Evolutionary conservation across 768 basidiomycete genomes (phyloP).

Genomic region (Boletus tomentosulus): DNA sequence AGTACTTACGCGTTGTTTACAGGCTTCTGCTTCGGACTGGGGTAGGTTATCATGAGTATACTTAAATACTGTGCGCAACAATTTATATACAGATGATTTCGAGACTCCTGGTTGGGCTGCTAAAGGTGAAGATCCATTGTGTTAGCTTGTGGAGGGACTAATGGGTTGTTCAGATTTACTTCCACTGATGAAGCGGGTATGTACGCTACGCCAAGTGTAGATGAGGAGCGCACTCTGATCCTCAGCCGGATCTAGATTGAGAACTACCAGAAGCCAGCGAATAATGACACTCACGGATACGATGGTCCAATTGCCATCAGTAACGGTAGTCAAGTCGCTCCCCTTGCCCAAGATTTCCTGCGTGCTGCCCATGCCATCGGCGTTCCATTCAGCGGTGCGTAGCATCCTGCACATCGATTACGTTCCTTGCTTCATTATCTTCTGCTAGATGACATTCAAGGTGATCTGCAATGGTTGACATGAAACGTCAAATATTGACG

Average conservation of each 20-base stretch:
- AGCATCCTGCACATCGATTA: not conserved
- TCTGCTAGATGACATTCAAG: not conserved
- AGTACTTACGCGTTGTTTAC: not conserved
- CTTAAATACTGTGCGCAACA: not conserved
- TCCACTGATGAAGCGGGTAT: not conserved
- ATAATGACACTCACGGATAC: not conserved
- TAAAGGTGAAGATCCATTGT: not conserved
- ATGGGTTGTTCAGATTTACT: not conserved
- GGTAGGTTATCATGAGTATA: not conserved
- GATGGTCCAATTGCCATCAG: not conserved
- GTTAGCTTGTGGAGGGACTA: not conserved
- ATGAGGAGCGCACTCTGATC: not conserved
- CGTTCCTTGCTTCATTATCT: not conserved
- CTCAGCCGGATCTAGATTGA: not conserved
- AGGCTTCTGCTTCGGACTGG: not conserved
- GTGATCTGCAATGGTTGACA: not conserved
- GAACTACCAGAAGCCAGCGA: not conserved
- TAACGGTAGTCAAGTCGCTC: not conserved
- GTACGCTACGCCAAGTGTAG: not conserved
- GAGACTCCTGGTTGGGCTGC: not conserved
- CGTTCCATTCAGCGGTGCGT: not conserved
- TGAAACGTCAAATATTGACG: not conserved
- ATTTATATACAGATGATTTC: not conserved
- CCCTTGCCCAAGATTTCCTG: not conserved
- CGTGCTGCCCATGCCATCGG: not conserved